Evolutionary conservation across 2,329 filamentous ascomycete genomes (phyloP).

Genomic region (Diaporthe sp.): DNA sequence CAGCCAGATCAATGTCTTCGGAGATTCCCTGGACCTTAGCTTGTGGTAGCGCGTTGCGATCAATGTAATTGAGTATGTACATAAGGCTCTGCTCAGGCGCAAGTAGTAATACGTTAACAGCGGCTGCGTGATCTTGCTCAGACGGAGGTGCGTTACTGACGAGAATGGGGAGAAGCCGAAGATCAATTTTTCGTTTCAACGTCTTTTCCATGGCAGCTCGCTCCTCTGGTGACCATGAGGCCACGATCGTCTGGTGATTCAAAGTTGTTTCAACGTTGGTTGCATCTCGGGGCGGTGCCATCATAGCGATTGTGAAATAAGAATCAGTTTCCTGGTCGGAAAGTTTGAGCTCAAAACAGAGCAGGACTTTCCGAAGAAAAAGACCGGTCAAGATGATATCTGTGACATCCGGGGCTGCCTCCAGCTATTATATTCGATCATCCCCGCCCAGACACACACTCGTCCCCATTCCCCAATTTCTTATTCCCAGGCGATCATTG

Average conservation of each 20-base stretch:
- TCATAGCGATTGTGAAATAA: background rate
- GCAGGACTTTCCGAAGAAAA: background rate
- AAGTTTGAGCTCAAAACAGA: background rate
- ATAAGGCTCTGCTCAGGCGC: background rate
- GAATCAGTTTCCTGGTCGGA: background rate
- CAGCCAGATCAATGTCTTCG: background rate
- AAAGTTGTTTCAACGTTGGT: background rate
- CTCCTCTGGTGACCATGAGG: conserved; percentile 13
- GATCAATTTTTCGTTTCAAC: background rate
- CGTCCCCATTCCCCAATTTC: background rate
- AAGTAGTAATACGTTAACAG: background rate
- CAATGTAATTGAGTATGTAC: conserved; percentile 7
- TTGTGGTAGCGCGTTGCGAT: conserved; percentile 5
- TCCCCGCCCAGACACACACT: no score
- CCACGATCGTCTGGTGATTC: background rate
- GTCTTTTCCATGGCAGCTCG: background rate
- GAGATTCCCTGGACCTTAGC: background rate
- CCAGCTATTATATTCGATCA: background rate
- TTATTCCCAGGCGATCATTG: background rate
- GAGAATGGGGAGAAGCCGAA: background rate
- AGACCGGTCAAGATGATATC: background rate
- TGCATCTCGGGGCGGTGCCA: background rate
- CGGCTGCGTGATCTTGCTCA: background rate
- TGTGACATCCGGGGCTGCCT: background rate
- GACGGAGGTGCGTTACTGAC: background rate